A percentile compares a stretch with the other conserved stretches of the same genome.
Conservation (phyloP, 1,284 basidiomycete genomes). For the Porodaedalea pini region DNA sequence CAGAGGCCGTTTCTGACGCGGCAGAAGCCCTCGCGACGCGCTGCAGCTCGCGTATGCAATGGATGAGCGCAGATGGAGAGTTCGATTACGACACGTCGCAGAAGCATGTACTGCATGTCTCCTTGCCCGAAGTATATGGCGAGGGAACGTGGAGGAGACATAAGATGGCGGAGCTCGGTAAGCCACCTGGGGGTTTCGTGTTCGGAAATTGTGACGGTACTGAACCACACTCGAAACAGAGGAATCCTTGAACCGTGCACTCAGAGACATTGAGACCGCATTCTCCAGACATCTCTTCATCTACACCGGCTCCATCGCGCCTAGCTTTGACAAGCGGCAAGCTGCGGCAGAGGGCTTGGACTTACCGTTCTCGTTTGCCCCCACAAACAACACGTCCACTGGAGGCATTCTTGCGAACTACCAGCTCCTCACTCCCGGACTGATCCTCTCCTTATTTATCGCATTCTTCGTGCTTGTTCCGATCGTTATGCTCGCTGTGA, state of each 20-base stretch:
- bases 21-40: slow-evolving; percentile 43
- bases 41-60: slow-evolving; percentile 43
- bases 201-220: background rate
- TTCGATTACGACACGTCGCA: slow-evolving; percentile 35
- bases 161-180: slow-evolving; percentile 50
- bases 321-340: slow-evolving; percentile 37
- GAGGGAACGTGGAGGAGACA: slow-evolving; percentile 41
- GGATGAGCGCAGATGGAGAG: slow-evolving; percentile 18
- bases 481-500: slow-evolving; percentile 61
- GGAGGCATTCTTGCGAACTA: slow-evolving; percentile 71
- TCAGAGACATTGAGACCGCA: slow-evolving; percentile 43
- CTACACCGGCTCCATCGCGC: slow-evolving; percentile 48
- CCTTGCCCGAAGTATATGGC: slow-evolving; percentile 49
- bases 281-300: slow-evolving; percentile 62
- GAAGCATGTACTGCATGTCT: slow-evolving; percentile 57
- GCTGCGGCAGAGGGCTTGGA: slow-evolving; percentile 29
- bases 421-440: slow-evolving; percentile 75
- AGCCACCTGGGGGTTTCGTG: slow-evolving; percentile 25
- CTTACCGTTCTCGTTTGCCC: slow-evolving; percentile 23
- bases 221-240: slow-evolving; percentile 12
- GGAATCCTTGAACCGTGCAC: slow-evolving; percentile 38
- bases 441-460: slow-evolving; percentile 70
- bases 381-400: slow-evolving; percentile 34
- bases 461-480: slow-evolving; percentile 72
- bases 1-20: slow-evolving; percentile 32